Evolutionary conservation across 176 grass and related monocot genomes (phyloP).

Genomic region (Oryza rufipogon): DNA sequence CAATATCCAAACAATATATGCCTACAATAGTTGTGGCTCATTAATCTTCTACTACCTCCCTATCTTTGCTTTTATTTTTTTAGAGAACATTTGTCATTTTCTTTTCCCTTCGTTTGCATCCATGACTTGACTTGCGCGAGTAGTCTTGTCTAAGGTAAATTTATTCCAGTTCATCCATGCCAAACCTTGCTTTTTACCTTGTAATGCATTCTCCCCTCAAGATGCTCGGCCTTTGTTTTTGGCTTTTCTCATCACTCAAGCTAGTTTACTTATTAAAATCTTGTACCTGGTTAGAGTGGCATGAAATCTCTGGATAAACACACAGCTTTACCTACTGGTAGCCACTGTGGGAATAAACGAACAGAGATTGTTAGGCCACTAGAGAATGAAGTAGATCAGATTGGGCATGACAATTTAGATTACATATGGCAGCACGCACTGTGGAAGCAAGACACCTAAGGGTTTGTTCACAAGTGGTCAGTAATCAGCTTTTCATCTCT

Average conservation of each 20-base stretch:
- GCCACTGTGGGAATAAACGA: slow-evolving; percentile 46
- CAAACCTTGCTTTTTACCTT: slow-evolving; percentile 40
- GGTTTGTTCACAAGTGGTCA: slow-evolving; percentile 32
- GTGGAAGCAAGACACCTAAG: slow-evolving; percentile 42
- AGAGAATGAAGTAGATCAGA: slow-evolving; percentile 29
- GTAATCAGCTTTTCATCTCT: slow-evolving; percentile 41
- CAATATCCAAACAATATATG: slow-evolving; percentile 46
- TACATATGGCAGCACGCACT: slow-evolving; percentile 12
- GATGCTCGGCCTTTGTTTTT: slow-evolving; percentile 42
- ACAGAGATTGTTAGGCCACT: slow-evolving; percentile 38
- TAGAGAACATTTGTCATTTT: slow-evolving; percentile 41
- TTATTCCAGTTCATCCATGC: slow-evolving; percentile 53
- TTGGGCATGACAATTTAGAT: neutral
- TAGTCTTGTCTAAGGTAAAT: slow-evolving; percentile 40
- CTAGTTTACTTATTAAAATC: slow-evolving; percentile 19
- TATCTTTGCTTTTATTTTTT: slow-evolving; percentile 13
- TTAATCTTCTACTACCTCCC: slow-evolving; percentile 30
- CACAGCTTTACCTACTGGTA: slow-evolving; percentile 32
- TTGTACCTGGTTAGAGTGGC: slow-evolving; percentile 40
- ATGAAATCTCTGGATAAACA: slow-evolving; percentile 40
- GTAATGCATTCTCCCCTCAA: slow-evolving; percentile 28
- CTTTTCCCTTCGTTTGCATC: slow-evolving; percentile 35
- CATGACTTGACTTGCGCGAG: slow-evolving; percentile 57
- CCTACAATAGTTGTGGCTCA: neutral
- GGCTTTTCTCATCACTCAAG: slow-evolving; percentile 25